Base-by-base conservation (phyloP, 257 asterid species). In the Buddleja alternifolia region DNA sequence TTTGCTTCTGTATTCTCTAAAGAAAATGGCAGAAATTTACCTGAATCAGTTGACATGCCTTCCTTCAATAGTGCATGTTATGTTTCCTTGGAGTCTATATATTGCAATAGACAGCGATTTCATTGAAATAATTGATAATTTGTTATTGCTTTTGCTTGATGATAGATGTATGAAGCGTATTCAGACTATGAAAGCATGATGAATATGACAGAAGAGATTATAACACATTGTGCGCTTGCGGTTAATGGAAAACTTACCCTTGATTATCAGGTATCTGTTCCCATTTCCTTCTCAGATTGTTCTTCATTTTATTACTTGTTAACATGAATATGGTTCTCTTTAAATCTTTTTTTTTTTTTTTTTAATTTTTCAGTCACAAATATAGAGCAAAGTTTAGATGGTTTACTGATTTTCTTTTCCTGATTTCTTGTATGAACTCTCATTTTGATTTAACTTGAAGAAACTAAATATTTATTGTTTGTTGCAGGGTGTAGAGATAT, bases 181-280 rank as follows among this genome's bases (percentile, higher is more conserved):
- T 79, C 97, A 56, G 97, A 91, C 84, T 94, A 94, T 56, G 92
- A 87, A 79, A 89, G 91, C 82, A 91, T 94, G 99, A 91, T 94
- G 95, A 81, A 91, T 78, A 80, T 91, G 96, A 80, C 99, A 8
- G 97, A 94, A 80, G 96, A 91, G 54, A 89, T 91, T 24, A 76
- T 91, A 34, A 89, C 93, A n/a, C 81, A 77, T 37, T 91, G 96
- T 82, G 91, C 97, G 72, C 88, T 87, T 75, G 93, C 97, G 46
- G 95, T 94, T 56, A 82, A 83, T 65, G 97, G 85, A 63, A 85
- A 82, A 56, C 99, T 94, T 70, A 80, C 76, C 70, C 75, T 94
- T 67, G 92, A 88, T 73, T 94, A 90, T 81, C 99, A 94, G 96
- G 99, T 88, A 20, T 41, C 23, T 44, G 17, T 24, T 32, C 41